Evolutionary conservation across 768 basidiomycete species (phyloP).

Genomic region (Hirschioporus abietinus): DNA sequence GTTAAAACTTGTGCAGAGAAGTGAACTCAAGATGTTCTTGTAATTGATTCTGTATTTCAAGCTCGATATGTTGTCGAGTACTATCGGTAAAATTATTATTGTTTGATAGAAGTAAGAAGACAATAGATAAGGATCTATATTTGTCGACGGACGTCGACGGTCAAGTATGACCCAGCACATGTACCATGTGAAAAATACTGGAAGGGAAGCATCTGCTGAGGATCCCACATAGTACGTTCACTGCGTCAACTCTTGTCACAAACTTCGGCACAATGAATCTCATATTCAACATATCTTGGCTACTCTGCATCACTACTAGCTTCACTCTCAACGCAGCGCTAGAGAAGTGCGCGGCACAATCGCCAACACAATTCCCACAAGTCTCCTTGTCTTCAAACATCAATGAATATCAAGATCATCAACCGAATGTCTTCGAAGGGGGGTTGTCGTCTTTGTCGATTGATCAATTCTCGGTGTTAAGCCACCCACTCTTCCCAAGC

Average conservation of each 20-base stretch:
- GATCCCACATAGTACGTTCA: background rate
- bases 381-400: background rate
- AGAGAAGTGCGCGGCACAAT: background rate
- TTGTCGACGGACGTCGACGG: no score
- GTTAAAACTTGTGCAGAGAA: background rate
- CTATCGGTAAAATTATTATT: no score
- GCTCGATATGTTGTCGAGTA: no score
- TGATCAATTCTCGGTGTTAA: slow-evolving; percentile 30
- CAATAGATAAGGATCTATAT: background rate
- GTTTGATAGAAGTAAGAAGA: no score
- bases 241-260: background rate
- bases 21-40: background rate
- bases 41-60: background rate
- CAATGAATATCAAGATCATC: background rate
- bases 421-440: background rate
- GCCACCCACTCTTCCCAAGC: slow-evolving; percentile 10
- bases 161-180: no score
- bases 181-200: no score
- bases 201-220: no score
- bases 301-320: background rate
- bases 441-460: background rate
- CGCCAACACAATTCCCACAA: background rate
- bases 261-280: background rate
- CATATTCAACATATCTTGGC: background rate
- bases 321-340: background rate